Percentiles rank a stretch among this genome's conserved stretches.
Conservation (phyloP, 257 asterid genomes). For the Leonotis leonurus region DNA sequence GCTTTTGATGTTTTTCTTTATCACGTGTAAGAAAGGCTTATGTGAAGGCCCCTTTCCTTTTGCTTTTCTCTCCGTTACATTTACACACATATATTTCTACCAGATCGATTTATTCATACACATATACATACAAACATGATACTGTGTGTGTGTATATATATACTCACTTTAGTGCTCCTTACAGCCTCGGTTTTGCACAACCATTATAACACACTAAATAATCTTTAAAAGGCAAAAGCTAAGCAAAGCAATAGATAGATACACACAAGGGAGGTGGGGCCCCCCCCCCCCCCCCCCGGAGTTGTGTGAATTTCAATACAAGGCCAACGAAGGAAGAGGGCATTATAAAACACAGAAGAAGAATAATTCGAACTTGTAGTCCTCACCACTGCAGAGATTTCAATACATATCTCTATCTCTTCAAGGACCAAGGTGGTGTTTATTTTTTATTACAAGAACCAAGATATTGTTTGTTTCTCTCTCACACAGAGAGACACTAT, state of each 20-base stretch:
- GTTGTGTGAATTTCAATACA: slow-evolving; percentile 18
- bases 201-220: slow-evolving; percentile 14
- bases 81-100: not conserved
- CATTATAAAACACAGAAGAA: slow-evolving; percentile 30
- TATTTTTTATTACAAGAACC: slow-evolving; percentile 4
- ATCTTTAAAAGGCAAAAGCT: slow-evolving; percentile 4
- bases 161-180: slow-evolving; percentile 25
- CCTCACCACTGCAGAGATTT: slow-evolving; percentile 42
- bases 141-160: too few species aligned
- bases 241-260: slow-evolving; percentile 3
- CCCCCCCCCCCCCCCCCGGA: too few species aligned
- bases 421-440: not conserved
- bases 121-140: not conserved
- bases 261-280: not conserved
- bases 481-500: too few species aligned
- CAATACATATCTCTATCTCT: slow-evolving; percentile 25
- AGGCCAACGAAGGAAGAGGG: slow-evolving; percentile 10
- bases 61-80: slow-evolving; percentile 27
- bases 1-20: slow-evolving; percentile 54
- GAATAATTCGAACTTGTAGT: slow-evolving; percentile 60
- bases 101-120: not conserved
- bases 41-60: slow-evolving; percentile 33
- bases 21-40: slow-evolving; percentile 72
- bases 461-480: not conserved
- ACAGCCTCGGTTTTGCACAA: slow-evolving; percentile 35